Conservation (phyloP, 805 yeast species). For the Metschnikowia shivogae region DNA sequence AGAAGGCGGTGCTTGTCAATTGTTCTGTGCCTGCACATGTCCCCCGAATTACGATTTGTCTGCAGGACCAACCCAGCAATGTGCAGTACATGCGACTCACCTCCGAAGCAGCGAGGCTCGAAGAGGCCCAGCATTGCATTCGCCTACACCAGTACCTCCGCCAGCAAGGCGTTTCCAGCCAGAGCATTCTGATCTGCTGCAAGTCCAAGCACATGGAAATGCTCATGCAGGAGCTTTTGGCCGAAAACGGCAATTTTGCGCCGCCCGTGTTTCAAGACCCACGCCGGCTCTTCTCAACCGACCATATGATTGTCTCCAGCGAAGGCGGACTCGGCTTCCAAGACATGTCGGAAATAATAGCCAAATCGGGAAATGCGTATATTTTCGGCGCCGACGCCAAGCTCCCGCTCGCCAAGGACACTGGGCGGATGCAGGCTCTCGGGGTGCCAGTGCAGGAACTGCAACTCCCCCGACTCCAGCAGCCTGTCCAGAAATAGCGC, state of each 20-base stretch:
- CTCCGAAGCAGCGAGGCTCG: slow-evolving; percentile 8
- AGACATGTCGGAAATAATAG: slow-evolving; percentile 4
- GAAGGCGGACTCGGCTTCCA: slow-evolving; percentile 3
- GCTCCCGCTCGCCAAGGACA: slow-evolving; percentile 6
- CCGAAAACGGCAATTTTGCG: slow-evolving; percentile 12
- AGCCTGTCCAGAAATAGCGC: neutral
- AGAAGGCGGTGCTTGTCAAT: neutral
- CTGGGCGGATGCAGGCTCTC: slow-evolving; percentile 6
- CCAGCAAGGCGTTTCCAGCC: slow-evolving; percentile 37
- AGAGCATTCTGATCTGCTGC: slow-evolving; percentile 39
- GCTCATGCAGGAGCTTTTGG: slow-evolving; percentile 40
- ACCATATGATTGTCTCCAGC: slow-evolving; percentile 11
- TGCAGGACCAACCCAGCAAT: neutral
- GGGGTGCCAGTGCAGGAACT: neutral
- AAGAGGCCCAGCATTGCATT: slow-evolving; percentile 46
- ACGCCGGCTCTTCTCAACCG: neutral
- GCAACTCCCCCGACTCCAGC: neutral
- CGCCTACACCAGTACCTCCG: slow-evolving; percentile 45
- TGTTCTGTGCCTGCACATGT: neutral
- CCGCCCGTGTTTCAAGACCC: slow-evolving; percentile 11
- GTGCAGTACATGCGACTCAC: slow-evolving; percentile 9
- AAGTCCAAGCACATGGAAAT: slow-evolving; percentile 37
- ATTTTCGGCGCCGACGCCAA: slow-evolving; percentile 8
- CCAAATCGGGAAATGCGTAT: slow-evolving; percentile 6
- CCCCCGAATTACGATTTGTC: too few species aligned